Percentiles rank a stretch among this genome's conserved stretches.
These are phyloP conservation scores for Nakazawaea molendinolei DNA, from an alignment of 805 yeast genomes.

Conservation along the genomic window DNA sequence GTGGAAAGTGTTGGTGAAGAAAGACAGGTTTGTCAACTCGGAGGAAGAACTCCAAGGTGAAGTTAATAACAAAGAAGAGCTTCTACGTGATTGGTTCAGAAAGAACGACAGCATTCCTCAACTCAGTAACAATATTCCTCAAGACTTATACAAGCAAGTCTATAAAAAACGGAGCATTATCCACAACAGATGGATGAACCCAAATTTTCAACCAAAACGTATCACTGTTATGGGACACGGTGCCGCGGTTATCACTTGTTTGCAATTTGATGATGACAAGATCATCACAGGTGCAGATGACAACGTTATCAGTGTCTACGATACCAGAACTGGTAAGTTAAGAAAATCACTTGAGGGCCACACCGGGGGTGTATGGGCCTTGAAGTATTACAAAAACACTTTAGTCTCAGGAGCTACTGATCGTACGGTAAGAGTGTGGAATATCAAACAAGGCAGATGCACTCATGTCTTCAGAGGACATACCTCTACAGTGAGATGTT, in stretches of 20 bases:
- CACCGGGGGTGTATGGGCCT: slow-evolving; percentile 98
- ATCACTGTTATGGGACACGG: slow-evolving; percentile 67
- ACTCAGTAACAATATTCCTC: slow-evolving; percentile 19
- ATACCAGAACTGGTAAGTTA: slow-evolving; percentile 64
- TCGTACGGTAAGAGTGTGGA: slow-evolving; percentile 91
- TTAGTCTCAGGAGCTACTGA: slow-evolving; percentile 94
- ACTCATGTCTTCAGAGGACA: slow-evolving; percentile 91
- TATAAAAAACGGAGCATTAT: slow-evolving; percentile 56
- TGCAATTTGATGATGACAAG: slow-evolving; percentile 86
- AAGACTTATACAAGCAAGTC: slow-evolving; percentile 38
- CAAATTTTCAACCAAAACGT: slow-evolving; percentile 58
- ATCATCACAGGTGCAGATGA: slow-evolving; percentile 94
- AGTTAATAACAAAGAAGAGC: slow-evolving; percentile 6
- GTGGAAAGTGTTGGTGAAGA: slow-evolving; percentile 63
- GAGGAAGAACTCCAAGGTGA: slow-evolving; percentile 33
- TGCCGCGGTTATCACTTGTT: slow-evolving; percentile 78
- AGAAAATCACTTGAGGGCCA: slow-evolving; percentile 70
- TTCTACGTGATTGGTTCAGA: slow-evolving; percentile 15
- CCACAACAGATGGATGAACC: slow-evolving; percentile 74
- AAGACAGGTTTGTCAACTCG: slow-evolving; percentile 52
- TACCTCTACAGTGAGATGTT: slow-evolving; percentile 86
- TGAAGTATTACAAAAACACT: slow-evolving; percentile 77
- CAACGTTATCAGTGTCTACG: slow-evolving; percentile 71
- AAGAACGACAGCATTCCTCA: slow-evolving; percentile 12
- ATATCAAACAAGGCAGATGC: slow-evolving; percentile 74